Evolutionary conservation across 1,284 basidiomycete species (phyloP).

Genomic region (Ceratobasidium theobromae): DNA sequence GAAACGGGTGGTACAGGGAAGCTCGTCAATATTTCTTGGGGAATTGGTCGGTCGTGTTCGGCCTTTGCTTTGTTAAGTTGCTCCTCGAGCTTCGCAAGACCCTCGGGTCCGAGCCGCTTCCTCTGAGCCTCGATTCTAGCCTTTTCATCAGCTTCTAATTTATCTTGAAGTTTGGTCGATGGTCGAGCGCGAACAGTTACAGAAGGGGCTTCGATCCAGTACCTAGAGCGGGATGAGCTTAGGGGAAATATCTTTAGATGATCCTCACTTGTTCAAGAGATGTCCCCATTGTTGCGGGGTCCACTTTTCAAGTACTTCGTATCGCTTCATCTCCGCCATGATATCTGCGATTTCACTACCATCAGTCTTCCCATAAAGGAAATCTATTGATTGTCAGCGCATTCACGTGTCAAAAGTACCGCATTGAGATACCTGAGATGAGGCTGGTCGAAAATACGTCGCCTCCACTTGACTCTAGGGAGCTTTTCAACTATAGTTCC

Average conservation of each 20-base stretch:
- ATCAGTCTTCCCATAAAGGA: constrained; percentile 83
- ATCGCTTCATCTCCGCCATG: constrained; percentile 80
- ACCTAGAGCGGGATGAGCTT: constrained; percentile 51
- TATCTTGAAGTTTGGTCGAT: constrained; percentile 79
- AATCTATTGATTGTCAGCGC: constrained; percentile 53
- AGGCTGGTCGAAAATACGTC: constrained; percentile 71
- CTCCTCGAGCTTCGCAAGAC: constrained; percentile 70
- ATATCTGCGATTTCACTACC: constrained; percentile 76
- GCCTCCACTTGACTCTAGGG: constrained; percentile 73
- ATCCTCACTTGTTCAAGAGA: constrained; percentile 71
- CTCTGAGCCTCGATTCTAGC: constrained; percentile 72
- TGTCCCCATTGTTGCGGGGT: constrained; percentile 74
- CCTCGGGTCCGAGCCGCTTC: constrained; percentile 72
- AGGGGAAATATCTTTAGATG: neutral
- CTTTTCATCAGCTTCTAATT: constrained; percentile 82
- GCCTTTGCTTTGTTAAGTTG: constrained; percentile 81
- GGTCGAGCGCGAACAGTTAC: constrained; percentile 84
- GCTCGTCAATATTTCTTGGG: constrained; percentile 71
- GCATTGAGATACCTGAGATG: constrained; percentile 51
- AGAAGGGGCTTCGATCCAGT: constrained; percentile 71
- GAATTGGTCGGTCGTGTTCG: constrained; percentile 84
- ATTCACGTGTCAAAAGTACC: neutral
- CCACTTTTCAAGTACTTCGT: constrained; percentile 69
- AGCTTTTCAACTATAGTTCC: constrained; percentile 62
- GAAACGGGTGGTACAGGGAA: constrained; percentile 89